phyloP scores from a whole-genome alignment of 208 protist genomes.

The Phytomonas serpens region DNA sequence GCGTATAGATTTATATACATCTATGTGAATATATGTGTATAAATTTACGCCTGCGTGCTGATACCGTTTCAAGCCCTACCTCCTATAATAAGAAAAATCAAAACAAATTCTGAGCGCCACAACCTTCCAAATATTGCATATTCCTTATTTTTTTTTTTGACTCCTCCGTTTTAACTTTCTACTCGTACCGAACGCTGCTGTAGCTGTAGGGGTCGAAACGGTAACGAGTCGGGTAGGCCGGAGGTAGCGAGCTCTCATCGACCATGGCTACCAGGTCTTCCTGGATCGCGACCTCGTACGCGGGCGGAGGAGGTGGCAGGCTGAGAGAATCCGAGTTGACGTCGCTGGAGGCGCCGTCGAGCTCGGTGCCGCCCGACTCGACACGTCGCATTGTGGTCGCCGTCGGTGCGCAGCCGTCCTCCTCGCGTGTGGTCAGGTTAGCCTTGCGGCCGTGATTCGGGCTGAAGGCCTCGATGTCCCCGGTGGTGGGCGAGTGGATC shows the following conservation, averaged over 20 bases:
- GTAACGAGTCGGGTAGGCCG: conserved; percentile 74
- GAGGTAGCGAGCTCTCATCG: conserved; percentile 22
- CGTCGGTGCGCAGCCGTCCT: conserved; percentile 1
- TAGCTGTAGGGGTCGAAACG: conserved; percentile 85
- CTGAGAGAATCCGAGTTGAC: conserved; percentile 3
- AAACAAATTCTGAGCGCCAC: conserved; percentile 4
- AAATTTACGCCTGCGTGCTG: conserved; percentile 10
- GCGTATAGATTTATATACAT: conserved; percentile 14
- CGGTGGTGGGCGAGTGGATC: not conserved
- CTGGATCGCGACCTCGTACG: conserved; percentile 54
- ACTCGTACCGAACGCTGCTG: conserved; percentile 49
- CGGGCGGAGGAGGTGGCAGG: conserved; percentile 39
- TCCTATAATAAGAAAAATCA: conserved; percentile 8
- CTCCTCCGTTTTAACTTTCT: not conserved
- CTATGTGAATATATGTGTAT: conserved; percentile 9
- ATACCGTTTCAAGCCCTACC: conserved; percentile 4
- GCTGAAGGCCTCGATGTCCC: not conserved
- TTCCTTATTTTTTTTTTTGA: not conserved
- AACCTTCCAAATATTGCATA: not conserved
- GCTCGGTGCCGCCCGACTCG: conserved; percentile 10
- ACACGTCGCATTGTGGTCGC: conserved; percentile 12
- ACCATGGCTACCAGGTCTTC: conserved; percentile 18
- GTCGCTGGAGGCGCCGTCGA: not conserved
- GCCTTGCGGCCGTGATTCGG: not conserved
- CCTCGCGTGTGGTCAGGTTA: conserved; percentile 2